phyloP scores from a whole-genome alignment of 1,284 basidiomycete genomes.

The Ustilago cynodontis region DNA sequence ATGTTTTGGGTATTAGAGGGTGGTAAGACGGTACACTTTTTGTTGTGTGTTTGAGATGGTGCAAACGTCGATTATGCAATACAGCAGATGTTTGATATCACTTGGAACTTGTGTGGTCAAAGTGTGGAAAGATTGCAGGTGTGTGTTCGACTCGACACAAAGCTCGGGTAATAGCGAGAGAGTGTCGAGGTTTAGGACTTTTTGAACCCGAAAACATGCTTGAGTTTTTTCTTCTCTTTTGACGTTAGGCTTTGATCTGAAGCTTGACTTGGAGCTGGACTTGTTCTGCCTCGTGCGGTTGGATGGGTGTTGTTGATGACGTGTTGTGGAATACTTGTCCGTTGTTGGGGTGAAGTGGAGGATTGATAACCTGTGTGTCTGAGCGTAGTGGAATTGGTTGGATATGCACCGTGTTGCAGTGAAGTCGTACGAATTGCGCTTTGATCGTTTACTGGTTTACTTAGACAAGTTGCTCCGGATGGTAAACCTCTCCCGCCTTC shows the following conservation, averaged over 20 bases:
- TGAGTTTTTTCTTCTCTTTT: conserved; percentile 56
- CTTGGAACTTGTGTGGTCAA: too few species aligned
- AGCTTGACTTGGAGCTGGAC: conserved; percentile 36
- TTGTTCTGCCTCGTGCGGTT: too few species aligned
- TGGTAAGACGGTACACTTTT: too few species aligned
- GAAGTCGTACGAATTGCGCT: conserved; percentile 43
- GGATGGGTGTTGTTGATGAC: background rate
- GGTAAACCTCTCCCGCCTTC: conserved; percentile 20
- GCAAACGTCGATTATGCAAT: too few species aligned
- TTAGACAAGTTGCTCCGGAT: conserved; percentile 30
- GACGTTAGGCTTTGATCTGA: conserved; percentile 25
- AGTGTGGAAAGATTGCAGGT: too few species aligned
- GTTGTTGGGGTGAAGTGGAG: background rate
- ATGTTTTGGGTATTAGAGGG: conserved; percentile 82
- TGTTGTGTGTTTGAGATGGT: too few species aligned
- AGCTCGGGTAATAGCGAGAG: too few species aligned
- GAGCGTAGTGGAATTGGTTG: too few species aligned
- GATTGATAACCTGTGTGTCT: background rate
- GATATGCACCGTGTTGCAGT: conserved; percentile 28
- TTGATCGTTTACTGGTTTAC: conserved; percentile 50
- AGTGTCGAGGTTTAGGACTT: too few species aligned
- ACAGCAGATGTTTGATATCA: too few species aligned
- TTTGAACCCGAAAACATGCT: conserved; percentile 56
- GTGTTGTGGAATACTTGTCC: background rate
- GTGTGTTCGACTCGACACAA: too few species aligned